Evolutionary conservation across 1,284 basidiomycete species (phyloP), one percentile per base, ranked within the genome.

Genomic region (Xanthoconium separans): DNA sequence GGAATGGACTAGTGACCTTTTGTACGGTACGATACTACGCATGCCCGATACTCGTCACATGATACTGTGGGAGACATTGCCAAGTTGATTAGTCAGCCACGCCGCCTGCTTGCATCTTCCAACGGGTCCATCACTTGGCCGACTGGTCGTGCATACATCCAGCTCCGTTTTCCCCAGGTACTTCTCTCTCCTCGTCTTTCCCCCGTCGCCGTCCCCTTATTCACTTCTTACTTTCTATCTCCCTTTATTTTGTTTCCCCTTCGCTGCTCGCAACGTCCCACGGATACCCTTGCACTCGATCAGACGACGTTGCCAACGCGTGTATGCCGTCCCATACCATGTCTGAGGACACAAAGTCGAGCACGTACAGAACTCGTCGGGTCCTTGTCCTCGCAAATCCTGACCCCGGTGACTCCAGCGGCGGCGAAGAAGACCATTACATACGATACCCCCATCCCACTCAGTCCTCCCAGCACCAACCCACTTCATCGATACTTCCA

Each of bases 321-420:
- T 65, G 68, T 55, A 72, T 72, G 70, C 58, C 63, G 57, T 55
- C 53, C 54, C 65, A 59, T 58, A 54, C 61, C 61, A 80, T 76
- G 75, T 74, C 75, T 54, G 79, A 78, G 67, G 78, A 77, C 61
- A 56, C 69, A 47, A 73, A 66, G 67, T 75, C 75, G 39, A 65
- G 58, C 61, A 61, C 63, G 24, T 60, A 62, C 43, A 70, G 60
- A 55, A 53, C 51, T 34, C 69, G 66, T 56, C 71, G 71, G 51
- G 65, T 79, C 51, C 77, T 85, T 47, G 77, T 81, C 65, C 77
- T 88, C 60, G 77, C 78, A 54, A 88, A 88, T 65, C 82, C 81
- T 13, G 75, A 79, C 63, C 79, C 80, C 39, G 81, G 75, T 51
- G 70, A 71, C 34, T 75, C 73, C 36, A 75, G 77, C 59, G 76